A percentile compares a stretch with the other conserved stretches of the same genome.
phyloP scores from a whole-genome alignment of 208 protist genomes.

The Sergeia podlipaevii region DNA sequence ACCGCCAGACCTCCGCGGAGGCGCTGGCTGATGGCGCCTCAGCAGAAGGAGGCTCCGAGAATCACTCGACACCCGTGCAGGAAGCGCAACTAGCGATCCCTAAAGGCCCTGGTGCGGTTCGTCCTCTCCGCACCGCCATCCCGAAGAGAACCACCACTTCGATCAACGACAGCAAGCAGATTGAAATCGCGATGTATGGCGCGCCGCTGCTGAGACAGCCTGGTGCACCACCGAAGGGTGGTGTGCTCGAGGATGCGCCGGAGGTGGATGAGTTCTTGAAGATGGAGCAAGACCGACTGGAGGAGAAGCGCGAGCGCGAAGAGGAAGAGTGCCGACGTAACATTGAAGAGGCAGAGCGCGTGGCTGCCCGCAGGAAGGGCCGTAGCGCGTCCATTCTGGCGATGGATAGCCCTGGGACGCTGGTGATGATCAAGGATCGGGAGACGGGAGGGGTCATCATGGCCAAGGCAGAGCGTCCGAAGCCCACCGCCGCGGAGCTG shows the following conservation, averaged over 20 bases:
- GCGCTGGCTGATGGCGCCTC: no score
- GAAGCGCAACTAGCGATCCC: no score
- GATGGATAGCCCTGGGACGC: conserved; percentile 2
- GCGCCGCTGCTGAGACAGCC: conserved; percentile 2
- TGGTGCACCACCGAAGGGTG: conserved; percentile 1
- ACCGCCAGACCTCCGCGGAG: no score
- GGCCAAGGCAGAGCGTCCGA: neutral
- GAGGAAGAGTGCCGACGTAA: conserved; percentile 13
- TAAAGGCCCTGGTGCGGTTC: conserved; percentile 5
- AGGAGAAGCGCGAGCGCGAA: conserved; percentile 12
- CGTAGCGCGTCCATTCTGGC: conserved; percentile 5
- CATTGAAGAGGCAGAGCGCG: conserved; percentile 3
- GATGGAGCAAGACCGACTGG: conserved; percentile 20
- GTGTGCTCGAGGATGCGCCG: conserved; percentile 22
- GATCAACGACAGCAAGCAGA: conserved; percentile 24
- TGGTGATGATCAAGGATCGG: neutral
- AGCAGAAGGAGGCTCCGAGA: no score
- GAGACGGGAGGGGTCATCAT: conserved; percentile 7
- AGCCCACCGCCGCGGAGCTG: conserved; percentile 23
- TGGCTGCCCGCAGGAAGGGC: conserved; percentile 5
- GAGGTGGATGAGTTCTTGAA: conserved; percentile 27
- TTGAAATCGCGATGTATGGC: conserved; percentile 27
- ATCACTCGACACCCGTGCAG: no score
- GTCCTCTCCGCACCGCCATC: conserved; percentile 27
- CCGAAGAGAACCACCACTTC: conserved; percentile 10